Evolutionary conservation across 768 basidiomycete species (phyloP).

Genomic region (Boletus sensibilis): DNA sequence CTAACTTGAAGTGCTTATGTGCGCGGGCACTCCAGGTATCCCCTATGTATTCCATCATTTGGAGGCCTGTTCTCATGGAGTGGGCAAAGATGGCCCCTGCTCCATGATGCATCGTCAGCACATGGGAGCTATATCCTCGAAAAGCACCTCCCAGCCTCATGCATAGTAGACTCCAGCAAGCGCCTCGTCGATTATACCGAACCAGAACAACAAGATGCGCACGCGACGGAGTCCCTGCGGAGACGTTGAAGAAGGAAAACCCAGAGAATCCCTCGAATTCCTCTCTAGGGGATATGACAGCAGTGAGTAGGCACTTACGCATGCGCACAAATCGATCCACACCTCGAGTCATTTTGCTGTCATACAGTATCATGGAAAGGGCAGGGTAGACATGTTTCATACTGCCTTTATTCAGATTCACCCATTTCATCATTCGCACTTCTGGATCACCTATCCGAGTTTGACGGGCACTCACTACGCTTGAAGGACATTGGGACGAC

Average conservation of each 20-base stretch:
- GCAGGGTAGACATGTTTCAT: neutral
- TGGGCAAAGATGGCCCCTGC: slow-evolving; percentile 3
- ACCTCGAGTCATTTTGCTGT: too few species aligned
- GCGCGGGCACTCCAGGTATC: too few species aligned
- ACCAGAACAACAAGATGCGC: slow-evolving; percentile 19
- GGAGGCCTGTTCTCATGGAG: neutral
- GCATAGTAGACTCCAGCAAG: slow-evolving; percentile 19
- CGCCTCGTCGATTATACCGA: slow-evolving; percentile 17
- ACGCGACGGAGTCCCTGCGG: slow-evolving; percentile 32
- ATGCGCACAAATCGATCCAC: neutral
- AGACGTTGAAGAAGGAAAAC: slow-evolving; percentile 27
- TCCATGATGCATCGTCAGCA: slow-evolving; percentile 25
- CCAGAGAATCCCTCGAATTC: too few species aligned
- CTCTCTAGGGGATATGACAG: neutral
- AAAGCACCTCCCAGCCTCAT: slow-evolving; percentile 22
- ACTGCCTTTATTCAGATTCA: neutral
- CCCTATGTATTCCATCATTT: neutral
- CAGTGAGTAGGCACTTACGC: slow-evolving; percentile 16
- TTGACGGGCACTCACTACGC: slow-evolving; percentile 30
- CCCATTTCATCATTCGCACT: slow-evolving; percentile 25
- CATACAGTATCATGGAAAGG: slow-evolving; percentile 14
- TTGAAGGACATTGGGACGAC: too few species aligned
- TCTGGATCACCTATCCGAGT: slow-evolving; percentile 36
- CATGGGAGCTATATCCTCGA: slow-evolving; percentile 19
- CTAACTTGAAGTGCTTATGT: too few species aligned